Conservation (phyloP, 2,329 filamentous ascomycete genomes). For the Monilinia fructigena region DNA sequence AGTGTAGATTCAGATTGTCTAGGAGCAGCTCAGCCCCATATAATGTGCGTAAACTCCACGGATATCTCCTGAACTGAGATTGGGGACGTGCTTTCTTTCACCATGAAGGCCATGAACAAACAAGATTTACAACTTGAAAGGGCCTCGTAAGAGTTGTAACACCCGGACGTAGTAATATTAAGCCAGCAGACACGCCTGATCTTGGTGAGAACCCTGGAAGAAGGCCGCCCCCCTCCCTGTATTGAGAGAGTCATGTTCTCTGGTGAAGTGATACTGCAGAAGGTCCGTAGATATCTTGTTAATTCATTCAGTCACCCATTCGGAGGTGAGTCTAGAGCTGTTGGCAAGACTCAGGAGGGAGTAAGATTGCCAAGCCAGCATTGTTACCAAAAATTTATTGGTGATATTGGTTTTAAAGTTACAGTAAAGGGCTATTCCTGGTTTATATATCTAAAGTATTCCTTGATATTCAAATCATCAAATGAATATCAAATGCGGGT, state of each 20-base stretch:
- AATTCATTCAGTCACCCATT: background rate
- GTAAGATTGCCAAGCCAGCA: constrained; percentile 1
- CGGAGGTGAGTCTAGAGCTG: background rate
- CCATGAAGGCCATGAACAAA: constrained; percentile 6
- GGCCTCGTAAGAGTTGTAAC: background rate
- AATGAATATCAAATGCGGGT: constrained; percentile 1
- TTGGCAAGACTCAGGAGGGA: background rate
- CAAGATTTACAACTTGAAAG: background rate
- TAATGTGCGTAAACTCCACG: constrained; percentile 17
- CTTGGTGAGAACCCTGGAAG: background rate
- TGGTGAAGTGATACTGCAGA: too few species aligned
- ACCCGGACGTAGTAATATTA: too few species aligned
- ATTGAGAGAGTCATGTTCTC: background rate
- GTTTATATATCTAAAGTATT: background rate
- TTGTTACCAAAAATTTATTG: background rate
- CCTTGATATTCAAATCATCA: background rate
- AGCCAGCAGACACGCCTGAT: background rate
- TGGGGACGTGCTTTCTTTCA: constrained; percentile 7
- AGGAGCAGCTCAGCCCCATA: constrained; percentile 24
- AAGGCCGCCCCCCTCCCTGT: too few species aligned
- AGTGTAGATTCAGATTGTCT: constrained; percentile 16
- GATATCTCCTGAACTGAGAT: constrained; percentile 18
- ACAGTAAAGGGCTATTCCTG: background rate
- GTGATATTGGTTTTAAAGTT: constrained; percentile 6
- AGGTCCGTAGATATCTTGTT: background rate